These are phyloP conservation scores for Trifolium dubium DNA, from an alignment of 306 rosid genomes.

Conservation along the genomic window DNA sequence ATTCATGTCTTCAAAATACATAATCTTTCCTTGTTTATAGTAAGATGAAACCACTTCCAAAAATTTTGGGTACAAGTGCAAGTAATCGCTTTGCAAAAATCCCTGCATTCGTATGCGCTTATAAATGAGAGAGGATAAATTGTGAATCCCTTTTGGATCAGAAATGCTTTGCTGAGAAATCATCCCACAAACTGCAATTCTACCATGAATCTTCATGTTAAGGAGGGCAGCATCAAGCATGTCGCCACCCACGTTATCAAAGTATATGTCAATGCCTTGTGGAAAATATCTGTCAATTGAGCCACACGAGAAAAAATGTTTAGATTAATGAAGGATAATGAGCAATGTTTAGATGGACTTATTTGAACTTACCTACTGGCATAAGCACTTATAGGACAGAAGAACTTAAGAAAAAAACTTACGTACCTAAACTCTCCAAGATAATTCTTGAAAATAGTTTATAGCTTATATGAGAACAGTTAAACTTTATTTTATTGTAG, in stretches of 20 bases:
- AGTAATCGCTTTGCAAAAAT: conserved; percentile 51
- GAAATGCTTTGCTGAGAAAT: conserved; percentile 50
- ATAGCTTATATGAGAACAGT: background rate
- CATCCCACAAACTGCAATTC: conserved; percentile 58
- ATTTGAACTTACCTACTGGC: background rate
- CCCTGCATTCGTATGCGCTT: conserved; percentile 53
- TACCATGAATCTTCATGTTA: conserved; percentile 55
- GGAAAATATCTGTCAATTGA: conserved; percentile 50
- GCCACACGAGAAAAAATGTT: background rate
- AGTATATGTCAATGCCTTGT: conserved; percentile 55
- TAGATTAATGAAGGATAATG: background rate
- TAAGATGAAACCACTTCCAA: conserved; percentile 42
- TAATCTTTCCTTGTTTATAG: conserved; percentile 49
- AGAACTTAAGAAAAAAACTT: background rate
- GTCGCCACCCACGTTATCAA: conserved; percentile 54
- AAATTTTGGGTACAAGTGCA: conserved; percentile 50
- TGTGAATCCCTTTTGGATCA: conserved; percentile 46
- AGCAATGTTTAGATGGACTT: background rate
- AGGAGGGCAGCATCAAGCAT: conserved; percentile 54
- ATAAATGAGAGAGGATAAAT: conserved; percentile 34
- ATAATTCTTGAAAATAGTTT: background rate
- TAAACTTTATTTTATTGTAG: background rate
- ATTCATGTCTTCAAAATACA: conserved; percentile 53
- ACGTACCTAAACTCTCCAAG: background rate
- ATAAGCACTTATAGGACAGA: background rate